Base-by-base conservation (phyloP, 2,329 filamentous ascomycete genomes). In the Hypocreales sp. region DNA sequence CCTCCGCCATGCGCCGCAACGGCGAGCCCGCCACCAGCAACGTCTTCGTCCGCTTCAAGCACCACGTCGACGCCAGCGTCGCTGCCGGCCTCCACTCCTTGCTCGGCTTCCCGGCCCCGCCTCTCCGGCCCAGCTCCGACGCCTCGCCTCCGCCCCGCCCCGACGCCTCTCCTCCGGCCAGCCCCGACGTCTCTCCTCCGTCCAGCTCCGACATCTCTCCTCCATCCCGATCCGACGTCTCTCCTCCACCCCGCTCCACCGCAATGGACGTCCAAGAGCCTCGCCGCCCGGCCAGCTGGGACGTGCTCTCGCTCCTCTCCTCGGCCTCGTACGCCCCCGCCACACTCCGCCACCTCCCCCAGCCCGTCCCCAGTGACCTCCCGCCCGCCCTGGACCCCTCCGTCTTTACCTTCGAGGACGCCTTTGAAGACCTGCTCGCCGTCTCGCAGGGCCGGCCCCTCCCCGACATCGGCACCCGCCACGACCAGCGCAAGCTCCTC, bases 381-480 rank as follows among this genome's bases (percentile, higher is more conserved):
- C 53, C 58, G 7, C 32, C 44, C 4, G 47, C 48, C 24, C 33
- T 48, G 18, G 51, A 58, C 30, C 25, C 46, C 9, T 42, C 39
- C 21, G 38, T 50, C 19, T 67, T 67, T 38, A 64, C 61, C 7
- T 72, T 67, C 35, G 52, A 60, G 18, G 65, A 71, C 35, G 66
- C 67, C 25, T 70, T 71, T 34, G 66, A 72, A 38, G 67, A 72
- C 34, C 55, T 72, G 11, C 49, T 72, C 9, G 48, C 50, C n/a
- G 54, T 56, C 12, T 55, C 53, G n/a, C 51, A 55, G 10, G 56
- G 56, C 4, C 46, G 50, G 6, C 42, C 46, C 3, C 43, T 69
- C 13, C 50, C 53, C 5, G 50, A 60, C 13, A 54, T 64, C 14
- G 35, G 37, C 9, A 41, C 38, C 2, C 46, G 46, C 24, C 44